Conservation (phyloP, 345 rosid species). For the Camelina hispida region DNA sequence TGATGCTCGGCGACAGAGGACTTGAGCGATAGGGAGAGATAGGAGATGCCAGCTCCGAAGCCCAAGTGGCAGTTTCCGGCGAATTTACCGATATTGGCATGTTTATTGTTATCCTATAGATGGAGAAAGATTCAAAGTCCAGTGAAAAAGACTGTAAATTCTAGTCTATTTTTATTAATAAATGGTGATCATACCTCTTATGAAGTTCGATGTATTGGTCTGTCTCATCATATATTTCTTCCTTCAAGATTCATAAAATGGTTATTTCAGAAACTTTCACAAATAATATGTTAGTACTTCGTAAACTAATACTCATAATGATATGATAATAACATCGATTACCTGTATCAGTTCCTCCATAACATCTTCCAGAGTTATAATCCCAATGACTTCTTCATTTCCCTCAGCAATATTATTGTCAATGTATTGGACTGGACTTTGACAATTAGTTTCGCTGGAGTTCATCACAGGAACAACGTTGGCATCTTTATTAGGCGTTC, state of each 20-base stretch:
- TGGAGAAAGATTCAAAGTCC: neutral
- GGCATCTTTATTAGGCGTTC: conserved; percentile 30
- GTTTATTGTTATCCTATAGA: conserved; percentile 59
- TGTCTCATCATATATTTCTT: conserved; percentile 82
- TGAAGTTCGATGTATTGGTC: conserved; percentile 66
- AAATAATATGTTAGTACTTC: neutral
- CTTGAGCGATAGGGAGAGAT: conserved; percentile 49
- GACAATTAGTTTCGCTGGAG: conserved; percentile 31
- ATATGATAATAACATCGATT: neutral
- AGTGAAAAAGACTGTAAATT: conserved; percentile 5
- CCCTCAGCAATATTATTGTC: conserved; percentile 43
- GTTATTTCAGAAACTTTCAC: neutral
- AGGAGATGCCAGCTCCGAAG: conserved; percentile 54
- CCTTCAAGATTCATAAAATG: conserved; percentile 48
- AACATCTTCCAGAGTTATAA: conserved; percentile 91
- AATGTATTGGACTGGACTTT: conserved; percentile 35
- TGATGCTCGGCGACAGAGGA: conserved; percentile 52
- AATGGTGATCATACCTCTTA: conserved; percentile 48
- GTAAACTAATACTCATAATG: neutral
- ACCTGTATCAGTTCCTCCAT: conserved; percentile 90
- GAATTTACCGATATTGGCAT: conserved; percentile 51
- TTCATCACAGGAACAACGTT: conserved; percentile 34
- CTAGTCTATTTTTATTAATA: neutral
- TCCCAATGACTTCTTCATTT: conserved; percentile 68
- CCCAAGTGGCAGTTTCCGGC: conserved; percentile 47